These are phyloP conservation scores for Ramaria sp. DNA, from an alignment of 768 basidiomycete species.

Conservation along the genomic window DNA sequence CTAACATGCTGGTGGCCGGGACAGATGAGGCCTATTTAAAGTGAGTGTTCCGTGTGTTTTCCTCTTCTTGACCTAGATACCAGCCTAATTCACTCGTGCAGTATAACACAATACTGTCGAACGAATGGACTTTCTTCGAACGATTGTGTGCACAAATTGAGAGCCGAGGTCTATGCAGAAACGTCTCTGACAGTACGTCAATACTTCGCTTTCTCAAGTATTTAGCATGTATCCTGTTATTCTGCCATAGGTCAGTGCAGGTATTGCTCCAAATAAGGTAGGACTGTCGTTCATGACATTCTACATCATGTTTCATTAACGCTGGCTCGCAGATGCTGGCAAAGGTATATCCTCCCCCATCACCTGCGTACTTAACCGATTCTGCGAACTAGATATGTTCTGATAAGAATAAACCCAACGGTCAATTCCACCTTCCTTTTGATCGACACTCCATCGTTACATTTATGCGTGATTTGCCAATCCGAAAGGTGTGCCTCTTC, in stretches of 20 bases:
- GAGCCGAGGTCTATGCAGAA: conserved; percentile 58
- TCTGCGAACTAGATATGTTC: conserved; percentile 66
- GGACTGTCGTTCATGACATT: conserved; percentile 15
- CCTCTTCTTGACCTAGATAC: neutral
- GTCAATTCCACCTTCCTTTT: conserved; percentile 72
- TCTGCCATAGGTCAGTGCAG: conserved; percentile 46
- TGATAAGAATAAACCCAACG: conserved; percentile 96
- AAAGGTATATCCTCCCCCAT: conserved; percentile 42
- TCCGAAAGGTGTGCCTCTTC: conserved; percentile 41
- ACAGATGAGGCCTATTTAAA: conserved; percentile 91
- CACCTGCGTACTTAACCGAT: neutral
- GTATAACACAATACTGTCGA: conserved; percentile 79
- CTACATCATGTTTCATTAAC: conserved; percentile 8
- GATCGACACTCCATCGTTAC: conserved; percentile 47
- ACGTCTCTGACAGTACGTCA: conserved; percentile 69
- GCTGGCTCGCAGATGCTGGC: conserved; percentile 61
- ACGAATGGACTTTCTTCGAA: conserved; percentile 51
- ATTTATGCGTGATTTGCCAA: conserved; percentile 76
- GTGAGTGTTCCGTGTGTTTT: conserved; percentile 29
- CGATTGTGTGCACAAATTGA: conserved; percentile 71
- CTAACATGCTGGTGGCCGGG: conserved; percentile 62
- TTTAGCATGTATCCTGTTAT: neutral
- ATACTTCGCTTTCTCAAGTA: neutral
- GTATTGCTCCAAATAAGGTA: conserved; percentile 93
- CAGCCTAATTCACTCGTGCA: conserved; percentile 18